Evolutionary conservation across 139 green algal genomes (phyloP).

Genomic region (Coelastrella sp.): DNA sequence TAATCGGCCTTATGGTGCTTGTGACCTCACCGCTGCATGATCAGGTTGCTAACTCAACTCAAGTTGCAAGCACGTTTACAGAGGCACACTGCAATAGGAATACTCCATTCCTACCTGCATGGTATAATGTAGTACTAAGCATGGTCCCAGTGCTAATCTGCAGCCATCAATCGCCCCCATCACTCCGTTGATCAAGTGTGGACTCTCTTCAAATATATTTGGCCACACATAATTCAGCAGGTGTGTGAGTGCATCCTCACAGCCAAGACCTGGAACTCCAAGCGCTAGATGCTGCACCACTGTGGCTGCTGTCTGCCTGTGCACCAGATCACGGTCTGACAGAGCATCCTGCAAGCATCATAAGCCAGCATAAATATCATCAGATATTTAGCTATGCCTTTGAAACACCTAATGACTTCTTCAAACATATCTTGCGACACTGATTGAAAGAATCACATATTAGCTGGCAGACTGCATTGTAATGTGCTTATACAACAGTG

Average conservation of each 20-base stretch:
- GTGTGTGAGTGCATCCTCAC: conserved; percentile 96
- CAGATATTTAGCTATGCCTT: too few species aligned
- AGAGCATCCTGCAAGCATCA: conserved; percentile 83
- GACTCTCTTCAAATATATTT: conserved; percentile 98
- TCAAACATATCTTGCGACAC: too few species aligned
- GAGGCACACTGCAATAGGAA: neutral
- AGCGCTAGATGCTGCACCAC: conserved; percentile 95
- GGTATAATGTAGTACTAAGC: conserved; percentile 89
- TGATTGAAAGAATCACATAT: too few species aligned
- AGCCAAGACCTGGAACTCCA: conserved; percentile 93
- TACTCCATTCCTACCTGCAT: conserved; percentile 68
- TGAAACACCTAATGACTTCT: too few species aligned
- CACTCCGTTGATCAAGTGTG: conserved; percentile 95
- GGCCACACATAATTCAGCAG: conserved; percentile 99
- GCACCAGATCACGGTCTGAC: conserved; percentile 95
- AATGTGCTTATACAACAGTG: too few species aligned
- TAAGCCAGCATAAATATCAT: neutral
- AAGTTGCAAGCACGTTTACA: too few species aligned
- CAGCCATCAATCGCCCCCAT: conserved; percentile 93
- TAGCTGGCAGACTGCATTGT: too few species aligned
- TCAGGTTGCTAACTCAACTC: too few species aligned
- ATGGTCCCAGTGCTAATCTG: conserved; percentile 88
- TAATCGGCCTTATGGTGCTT: too few species aligned
- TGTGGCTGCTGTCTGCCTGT: conserved; percentile 94
- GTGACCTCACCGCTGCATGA: too few species aligned